phyloP scores from a whole-genome alignment of 805 yeast genomes.

The Yamadazyma sp. region DNA sequence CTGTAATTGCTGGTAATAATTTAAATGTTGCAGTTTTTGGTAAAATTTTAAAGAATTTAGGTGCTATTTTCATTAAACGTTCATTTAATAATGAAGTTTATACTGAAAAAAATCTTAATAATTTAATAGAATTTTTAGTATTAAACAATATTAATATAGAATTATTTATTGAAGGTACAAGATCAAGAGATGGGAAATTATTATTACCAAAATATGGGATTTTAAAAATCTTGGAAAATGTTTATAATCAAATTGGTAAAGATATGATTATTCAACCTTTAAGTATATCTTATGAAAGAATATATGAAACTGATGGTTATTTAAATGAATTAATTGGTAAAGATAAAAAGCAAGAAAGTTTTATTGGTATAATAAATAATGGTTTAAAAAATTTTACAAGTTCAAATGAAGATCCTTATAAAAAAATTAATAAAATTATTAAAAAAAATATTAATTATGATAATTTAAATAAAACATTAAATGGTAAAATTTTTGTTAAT shows the following conservation, averaged over 20 bases:
- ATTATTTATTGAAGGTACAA: conserved; percentile 64
- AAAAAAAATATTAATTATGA: conserved; percentile 8
- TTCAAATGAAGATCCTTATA: conserved; percentile 3
- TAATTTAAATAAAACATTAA: conserved; percentile 16
- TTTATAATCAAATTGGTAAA: conserved; percentile 41
- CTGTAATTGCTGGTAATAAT: conserved; percentile 66
- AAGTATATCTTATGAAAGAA: conserved; percentile 58
- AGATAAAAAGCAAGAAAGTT: conserved; percentile 54
- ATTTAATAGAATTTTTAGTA: conserved; percentile 47
- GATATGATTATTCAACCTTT: conserved; percentile 48
- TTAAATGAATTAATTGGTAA: conserved; percentile 54
- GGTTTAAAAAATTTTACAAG: conserved; percentile 32
- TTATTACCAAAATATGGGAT: conserved; percentile 62
- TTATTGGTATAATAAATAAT: conserved; percentile 33
- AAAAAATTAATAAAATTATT: conserved; percentile 8
- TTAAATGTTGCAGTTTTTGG: conserved; percentile 58
- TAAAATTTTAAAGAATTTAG: conserved; percentile 44
- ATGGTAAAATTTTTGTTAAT: conserved; percentile 36
- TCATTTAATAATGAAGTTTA: conserved; percentile 41
- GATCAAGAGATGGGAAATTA: conserved; percentile 64
- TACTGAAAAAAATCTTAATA: conserved; percentile 46
- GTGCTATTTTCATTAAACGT: conserved; percentile 59
- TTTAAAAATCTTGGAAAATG: conserved; percentile 48
- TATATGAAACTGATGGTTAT: conserved; percentile 54
- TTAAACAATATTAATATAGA: conserved; percentile 50